Percentiles rank a stretch among this genome's conserved stretches.
These are phyloP conservation scores for Fistulinella prunicolor DNA, from an alignment of 768 basidiomycete species.

Conservation along the genomic window DNA sequence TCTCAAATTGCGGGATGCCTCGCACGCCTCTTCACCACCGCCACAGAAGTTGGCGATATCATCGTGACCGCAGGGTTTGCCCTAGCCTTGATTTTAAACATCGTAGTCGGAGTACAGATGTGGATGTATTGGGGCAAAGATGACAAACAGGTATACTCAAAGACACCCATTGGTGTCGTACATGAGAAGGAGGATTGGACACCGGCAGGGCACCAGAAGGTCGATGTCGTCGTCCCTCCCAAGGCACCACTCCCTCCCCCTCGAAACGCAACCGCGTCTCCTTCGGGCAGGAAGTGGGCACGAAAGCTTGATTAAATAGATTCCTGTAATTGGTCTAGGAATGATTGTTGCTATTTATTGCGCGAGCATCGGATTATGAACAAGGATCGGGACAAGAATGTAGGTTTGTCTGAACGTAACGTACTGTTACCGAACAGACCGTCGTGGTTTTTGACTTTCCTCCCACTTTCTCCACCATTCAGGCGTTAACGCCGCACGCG, in stretches of 20 bases:
- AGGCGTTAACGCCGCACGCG: conserved; percentile 21
- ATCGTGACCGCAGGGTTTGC: conserved; percentile 83
- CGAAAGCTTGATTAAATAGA: conserved; percentile 63
- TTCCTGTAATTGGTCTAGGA: conserved; percentile 14
- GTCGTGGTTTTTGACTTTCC: conserved; percentile 16
- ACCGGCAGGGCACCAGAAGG: conserved; percentile 26
- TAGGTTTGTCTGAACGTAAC: background rate
- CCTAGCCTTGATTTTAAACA: conserved; percentile 77
- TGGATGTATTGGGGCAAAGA: conserved; percentile 78
- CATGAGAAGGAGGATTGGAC: conserved; percentile 31
- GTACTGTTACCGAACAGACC: background rate
- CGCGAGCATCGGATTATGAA: background rate
- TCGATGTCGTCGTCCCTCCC: conserved; percentile 45
- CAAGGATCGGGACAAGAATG: background rate
- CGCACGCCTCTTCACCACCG: conserved; percentile 91
- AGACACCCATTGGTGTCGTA: conserved; percentile 14
- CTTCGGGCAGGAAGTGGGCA: conserved; percentile 64
- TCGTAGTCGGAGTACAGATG: conserved; percentile 82
- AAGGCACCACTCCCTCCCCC: conserved; percentile 44
- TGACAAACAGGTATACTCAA: conserved; percentile 29
- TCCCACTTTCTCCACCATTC: conserved; percentile 34
- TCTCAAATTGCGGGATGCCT: conserved; percentile 86
- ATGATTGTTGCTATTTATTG: conserved; percentile 19
- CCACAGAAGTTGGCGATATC: conserved; percentile 80
- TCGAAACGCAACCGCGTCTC: conserved; percentile 39